Conservation (phyloP, 2,329 filamentous ascomycete genomes). For the Pseudogymnoascus sp. region DNA sequence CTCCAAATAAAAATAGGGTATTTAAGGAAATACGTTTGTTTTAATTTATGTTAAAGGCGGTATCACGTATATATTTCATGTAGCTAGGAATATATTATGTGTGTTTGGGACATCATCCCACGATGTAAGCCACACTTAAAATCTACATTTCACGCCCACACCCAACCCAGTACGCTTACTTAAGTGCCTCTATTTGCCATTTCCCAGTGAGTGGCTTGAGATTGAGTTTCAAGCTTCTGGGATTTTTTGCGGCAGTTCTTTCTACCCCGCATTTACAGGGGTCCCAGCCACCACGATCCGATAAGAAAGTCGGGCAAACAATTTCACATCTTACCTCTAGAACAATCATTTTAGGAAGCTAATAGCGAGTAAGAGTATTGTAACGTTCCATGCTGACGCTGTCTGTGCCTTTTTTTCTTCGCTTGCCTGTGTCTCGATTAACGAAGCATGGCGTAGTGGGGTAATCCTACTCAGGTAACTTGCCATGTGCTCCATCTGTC, state of each 20-base stretch:
- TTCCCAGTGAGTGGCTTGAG: background rate
- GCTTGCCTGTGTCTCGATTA: background rate
- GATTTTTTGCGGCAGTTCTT: background rate
- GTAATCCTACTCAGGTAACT: background rate
- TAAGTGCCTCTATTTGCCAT: too few relatives aligned
- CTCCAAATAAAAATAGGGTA: too few relatives aligned
- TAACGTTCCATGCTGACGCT: background rate
- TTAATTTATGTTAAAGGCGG: too few relatives aligned
- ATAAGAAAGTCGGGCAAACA: background rate
- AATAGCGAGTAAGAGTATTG: background rate
- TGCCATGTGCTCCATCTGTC: background rate
- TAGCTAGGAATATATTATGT: too few relatives aligned
- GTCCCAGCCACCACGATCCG: background rate
- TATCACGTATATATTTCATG: too few relatives aligned
- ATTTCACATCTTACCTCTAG: background rate
- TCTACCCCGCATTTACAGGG: background rate
- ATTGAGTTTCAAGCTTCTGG: background rate
- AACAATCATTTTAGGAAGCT: background rate
- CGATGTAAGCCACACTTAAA: background rate
- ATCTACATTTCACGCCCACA: background rate
- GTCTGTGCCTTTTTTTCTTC: background rate
- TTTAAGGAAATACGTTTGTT: too few relatives aligned
- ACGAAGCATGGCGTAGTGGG: background rate
- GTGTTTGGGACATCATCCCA: too few relatives aligned
- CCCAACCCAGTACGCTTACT: too few relatives aligned